Evolutionary conservation across 148 eudicot species (phyloP).

Genomic region (Bassia scoparia): DNA sequence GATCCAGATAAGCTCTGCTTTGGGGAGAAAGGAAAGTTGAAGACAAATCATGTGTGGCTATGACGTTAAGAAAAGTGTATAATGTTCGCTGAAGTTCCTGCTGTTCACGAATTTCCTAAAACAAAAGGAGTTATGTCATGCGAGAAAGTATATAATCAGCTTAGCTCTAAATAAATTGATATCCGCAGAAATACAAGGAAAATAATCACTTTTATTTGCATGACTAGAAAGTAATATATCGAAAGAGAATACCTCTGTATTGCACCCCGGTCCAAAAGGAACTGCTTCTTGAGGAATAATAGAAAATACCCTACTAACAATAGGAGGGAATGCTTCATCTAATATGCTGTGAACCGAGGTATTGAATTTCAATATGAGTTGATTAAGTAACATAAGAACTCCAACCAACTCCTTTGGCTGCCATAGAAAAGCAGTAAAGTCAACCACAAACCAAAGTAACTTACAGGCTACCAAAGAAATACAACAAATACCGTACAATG

Average conservation of each 20-base stretch:
- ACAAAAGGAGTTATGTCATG: neutral
- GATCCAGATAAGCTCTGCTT: slow-evolving; percentile 55
- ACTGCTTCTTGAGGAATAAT: slow-evolving; percentile 61
- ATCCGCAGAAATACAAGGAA: neutral
- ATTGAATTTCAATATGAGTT: slow-evolving; percentile 85
- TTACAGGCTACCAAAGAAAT: slow-evolving; percentile 4
- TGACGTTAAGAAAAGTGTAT: slow-evolving; percentile 79
- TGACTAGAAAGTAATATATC: neutral
- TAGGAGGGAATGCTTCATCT: slow-evolving; percentile 79
- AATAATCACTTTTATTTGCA: neutral
- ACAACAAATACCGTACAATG: too few relatives aligned
- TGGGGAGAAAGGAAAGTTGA: slow-evolving; percentile 70
- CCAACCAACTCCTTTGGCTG: slow-evolving; percentile 92
- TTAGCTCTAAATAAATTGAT: neutral
- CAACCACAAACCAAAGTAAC: slow-evolving; percentile 12
- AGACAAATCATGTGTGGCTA: slow-evolving; percentile 81
- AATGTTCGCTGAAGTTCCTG: slow-evolving; percentile 84
- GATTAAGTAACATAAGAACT: slow-evolving; percentile 79
- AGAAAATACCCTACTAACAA: slow-evolving; percentile 61
- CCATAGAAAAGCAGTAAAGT: slow-evolving; percentile 20
- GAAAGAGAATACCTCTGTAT: slow-evolving; percentile 66
- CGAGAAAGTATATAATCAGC: neutral
- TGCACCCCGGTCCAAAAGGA: slow-evolving; percentile 82
- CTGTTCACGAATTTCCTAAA: slow-evolving; percentile 87
- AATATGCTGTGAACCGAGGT: slow-evolving; percentile 55